Conservation (phyloP, 352 stramenopile genomes). For the Phytophthora constricta region DNA sequence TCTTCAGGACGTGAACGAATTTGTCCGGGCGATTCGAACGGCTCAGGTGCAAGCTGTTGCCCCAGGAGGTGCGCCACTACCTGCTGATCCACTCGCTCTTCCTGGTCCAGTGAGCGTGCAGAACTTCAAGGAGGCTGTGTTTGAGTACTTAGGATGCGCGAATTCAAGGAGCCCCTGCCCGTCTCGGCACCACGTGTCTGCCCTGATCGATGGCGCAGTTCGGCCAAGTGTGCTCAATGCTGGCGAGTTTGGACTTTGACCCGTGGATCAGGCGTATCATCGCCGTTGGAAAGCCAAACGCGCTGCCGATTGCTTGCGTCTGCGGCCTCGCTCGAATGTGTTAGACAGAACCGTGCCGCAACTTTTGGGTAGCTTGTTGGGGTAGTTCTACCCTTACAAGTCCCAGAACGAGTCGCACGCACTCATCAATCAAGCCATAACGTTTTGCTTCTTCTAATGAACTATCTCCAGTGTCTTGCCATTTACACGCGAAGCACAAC, state of each 20-base stretch:
- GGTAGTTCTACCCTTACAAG: no score
- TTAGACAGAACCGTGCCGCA: constrained; percentile 2
- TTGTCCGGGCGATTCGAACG: background rate
- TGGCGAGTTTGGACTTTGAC: background rate
- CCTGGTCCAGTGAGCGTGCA: constrained; percentile 13
- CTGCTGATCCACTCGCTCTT: constrained; percentile 9
- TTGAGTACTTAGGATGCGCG: no score
- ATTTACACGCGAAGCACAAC: no score
- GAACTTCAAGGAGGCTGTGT: constrained; percentile 18
- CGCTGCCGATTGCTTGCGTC: constrained; percentile 7
- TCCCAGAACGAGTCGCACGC: no score
- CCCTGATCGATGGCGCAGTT: constrained; percentile 3
- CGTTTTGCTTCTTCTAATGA: no score
- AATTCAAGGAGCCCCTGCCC: constrained; percentile 9
- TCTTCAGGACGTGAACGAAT: constrained; percentile 1
- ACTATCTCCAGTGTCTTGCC: no score
- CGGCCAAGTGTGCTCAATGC: background rate
- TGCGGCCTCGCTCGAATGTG: constrained; percentile 5
- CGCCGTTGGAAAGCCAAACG: constrained; percentile 1
- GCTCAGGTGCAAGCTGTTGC: constrained; percentile 10
- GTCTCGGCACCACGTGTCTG: constrained; percentile 15
- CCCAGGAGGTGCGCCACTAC: constrained; percentile 15
- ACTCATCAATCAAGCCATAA: no score
- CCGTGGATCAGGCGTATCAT: constrained; percentile 13
- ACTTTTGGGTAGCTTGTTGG: constrained; percentile 11